Evolutionary conservation across 768 basidiomycete species (phyloP).

Genomic region (Collybia sordida): DNA sequence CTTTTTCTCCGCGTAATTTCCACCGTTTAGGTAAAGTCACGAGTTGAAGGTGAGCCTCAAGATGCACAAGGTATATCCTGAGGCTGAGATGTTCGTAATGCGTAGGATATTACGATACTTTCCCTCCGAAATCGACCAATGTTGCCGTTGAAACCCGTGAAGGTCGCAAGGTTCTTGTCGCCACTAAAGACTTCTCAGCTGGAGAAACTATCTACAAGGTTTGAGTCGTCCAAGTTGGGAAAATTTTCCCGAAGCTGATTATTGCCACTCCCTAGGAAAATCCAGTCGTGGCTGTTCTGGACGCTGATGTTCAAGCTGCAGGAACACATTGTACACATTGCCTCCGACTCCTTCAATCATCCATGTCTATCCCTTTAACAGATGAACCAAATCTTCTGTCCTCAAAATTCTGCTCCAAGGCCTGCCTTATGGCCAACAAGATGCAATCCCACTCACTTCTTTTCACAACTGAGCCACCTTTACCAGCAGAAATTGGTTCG

Average conservation of each 20-base stretch:
- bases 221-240: constrained; percentile 7
- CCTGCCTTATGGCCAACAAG: constrained; percentile 57
- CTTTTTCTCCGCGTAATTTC: constrained; percentile 23
- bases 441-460: constrained; percentile 66
- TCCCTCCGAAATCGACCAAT: constrained; percentile 74
- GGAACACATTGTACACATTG: constrained; percentile 77
- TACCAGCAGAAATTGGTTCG: constrained; percentile 46
- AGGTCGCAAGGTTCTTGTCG: constrained; percentile 56
- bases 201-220: constrained; percentile 83
- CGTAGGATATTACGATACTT: constrained; percentile 73
- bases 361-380: constrained; percentile 41
- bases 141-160: constrained; percentile 54
- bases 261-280: constrained; percentile 52
- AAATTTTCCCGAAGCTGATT: constrained; percentile 9
- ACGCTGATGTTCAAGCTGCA: constrained; percentile 65
- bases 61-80: constrained; percentile 3
- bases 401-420: constrained; percentile 72
- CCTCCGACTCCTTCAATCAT: constrained; percentile 54
- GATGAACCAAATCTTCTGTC: constrained; percentile 47
- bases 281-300: constrained; percentile 70
- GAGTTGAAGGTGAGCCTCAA: constrained; percentile 71
- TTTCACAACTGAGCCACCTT: constrained; percentile 63
- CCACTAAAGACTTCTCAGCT: constrained; percentile 62
- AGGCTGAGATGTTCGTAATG: constrained; percentile 8
- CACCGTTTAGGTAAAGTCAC: constrained; percentile 54